Base-by-base conservation (phyloP, 805 yeast genomes). In the Vanderwaltozyma yarrowii region DNA sequence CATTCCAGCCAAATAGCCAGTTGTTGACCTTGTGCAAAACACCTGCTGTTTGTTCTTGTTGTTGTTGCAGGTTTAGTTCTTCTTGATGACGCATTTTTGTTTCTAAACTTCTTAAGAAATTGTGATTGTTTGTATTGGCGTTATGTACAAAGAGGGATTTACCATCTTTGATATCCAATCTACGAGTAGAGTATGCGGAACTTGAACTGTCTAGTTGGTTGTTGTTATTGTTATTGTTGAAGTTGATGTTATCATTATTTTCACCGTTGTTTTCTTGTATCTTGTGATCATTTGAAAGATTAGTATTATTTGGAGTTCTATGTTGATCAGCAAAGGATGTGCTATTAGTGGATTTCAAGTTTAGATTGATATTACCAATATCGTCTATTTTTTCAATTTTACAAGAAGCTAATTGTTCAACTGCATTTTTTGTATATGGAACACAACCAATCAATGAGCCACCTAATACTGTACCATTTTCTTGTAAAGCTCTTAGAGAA, bases 401-500 rank as follows among this genome's bases (percentile, higher is more conserved):
- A 36, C 61, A 56, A 0, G 68, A 61, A 2, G 67, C 67, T 36
- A 80, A 61, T 52, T 76, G 76, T 49, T 79, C 87, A 15, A 80
- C 67, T 2, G 77, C 69, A 20, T 66, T 64, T 45, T 73, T 76
- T 12, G 73, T 69, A 53, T 79, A 80, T 4, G 94, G 84, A 9
- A 80, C 58, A 71, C 94, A 60, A 53, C 94, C 76, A 55, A 78
- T 58, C 57, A 72, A 50, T 19, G 70, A 65, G 1, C 84, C 89
- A 38, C 79, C 81, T 50, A 80, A 73, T 5, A 78, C 70, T 11
- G 69, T 58, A 4, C 95, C 94, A 54, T 85, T 83, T 52, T 87
- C 95, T 45, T 82, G 78, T 32, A 88, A 63, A 0, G 98, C 96
- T 39, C 94, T 76, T 14, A 75, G 58, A 2, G 95, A 96, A 9